Conservation (phyloP, 257 asterid genomes). For the Plantago elongata region DNA sequence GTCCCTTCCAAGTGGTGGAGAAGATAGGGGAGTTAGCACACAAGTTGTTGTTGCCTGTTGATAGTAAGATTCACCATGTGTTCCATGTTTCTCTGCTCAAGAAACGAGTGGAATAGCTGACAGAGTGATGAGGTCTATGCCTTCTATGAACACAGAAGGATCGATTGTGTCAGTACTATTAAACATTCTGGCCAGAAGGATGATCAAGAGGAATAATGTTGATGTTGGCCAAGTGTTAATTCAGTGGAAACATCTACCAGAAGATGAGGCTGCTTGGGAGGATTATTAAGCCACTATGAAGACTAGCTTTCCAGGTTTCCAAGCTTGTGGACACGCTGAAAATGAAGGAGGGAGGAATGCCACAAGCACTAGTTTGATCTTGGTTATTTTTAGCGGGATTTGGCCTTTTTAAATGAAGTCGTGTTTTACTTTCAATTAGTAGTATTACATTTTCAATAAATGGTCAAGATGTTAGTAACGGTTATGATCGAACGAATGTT, state of each 20-base stretch:
- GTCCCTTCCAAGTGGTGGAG: background rate
- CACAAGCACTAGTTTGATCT: no score
- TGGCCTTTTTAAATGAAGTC: no score
- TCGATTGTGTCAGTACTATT: background rate
- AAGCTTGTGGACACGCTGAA: conserved; percentile 1
- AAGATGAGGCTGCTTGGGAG: conserved; percentile 3
- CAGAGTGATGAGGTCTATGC: accelerated
- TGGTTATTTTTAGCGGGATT: no score
- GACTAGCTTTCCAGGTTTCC: background rate
- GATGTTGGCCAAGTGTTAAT: background rate
- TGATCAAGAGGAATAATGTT: background rate
- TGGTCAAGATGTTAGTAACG: no score
- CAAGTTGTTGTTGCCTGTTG: background rate
- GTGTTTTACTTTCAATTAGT: no score
- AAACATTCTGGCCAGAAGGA: background rate
- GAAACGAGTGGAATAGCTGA: background rate
- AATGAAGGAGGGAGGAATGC: no score
- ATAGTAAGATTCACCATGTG: background rate
- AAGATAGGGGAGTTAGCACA: conserved; percentile 11
- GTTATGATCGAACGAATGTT: no score
- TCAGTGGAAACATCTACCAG: background rate
- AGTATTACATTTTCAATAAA: no score
- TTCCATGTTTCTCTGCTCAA: conserved; percentile 10
- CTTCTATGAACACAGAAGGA: background rate
- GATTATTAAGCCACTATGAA: background rate